Conservation (phyloP, 2,329 filamentous ascomycete genomes). For the Aspergillus glaucus region DNA sequence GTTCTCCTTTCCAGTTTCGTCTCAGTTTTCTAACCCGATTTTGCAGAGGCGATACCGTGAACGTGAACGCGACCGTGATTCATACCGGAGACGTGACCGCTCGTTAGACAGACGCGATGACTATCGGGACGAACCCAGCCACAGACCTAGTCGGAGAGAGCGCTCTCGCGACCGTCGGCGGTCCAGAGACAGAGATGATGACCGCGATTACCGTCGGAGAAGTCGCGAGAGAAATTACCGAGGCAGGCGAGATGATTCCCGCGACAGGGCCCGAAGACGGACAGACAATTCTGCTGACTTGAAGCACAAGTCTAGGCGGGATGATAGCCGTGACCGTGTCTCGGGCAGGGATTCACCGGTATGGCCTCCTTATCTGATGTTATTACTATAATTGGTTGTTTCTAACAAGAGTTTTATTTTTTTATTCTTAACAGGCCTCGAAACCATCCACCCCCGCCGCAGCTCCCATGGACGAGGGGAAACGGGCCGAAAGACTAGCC, state of each 20-base stretch:
- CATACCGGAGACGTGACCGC: slow-evolving; percentile 62
- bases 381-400: not conserved
- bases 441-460: slow-evolving; percentile 45
- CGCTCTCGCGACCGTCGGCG: slow-evolving; percentile 59
- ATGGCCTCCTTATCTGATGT: no score
- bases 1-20: not conserved
- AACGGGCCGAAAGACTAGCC: slow-evolving; percentile 72
- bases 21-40: not conserved
- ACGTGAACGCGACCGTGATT: slow-evolving; percentile 52
- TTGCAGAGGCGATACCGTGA: slow-evolving; percentile 48
- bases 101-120: slow-evolving; percentile 50
- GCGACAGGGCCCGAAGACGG: slow-evolving; percentile 57
- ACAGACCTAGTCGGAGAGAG: slow-evolving; percentile 57
- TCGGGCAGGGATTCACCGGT: slow-evolving; percentile 43
- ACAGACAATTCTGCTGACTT: slow-evolving; percentile 68
- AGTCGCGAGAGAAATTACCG: slow-evolving; percentile 66
- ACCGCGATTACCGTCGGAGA: slow-evolving; percentile 54
- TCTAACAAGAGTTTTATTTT: slow-evolving; percentile 1
- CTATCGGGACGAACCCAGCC: slow-evolving; percentile 54
- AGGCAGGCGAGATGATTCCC: slow-evolving; percentile 66
- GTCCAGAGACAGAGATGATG: slow-evolving; percentile 50
- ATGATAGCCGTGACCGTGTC: slow-evolving; percentile 55
- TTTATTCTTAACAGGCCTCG: slow-evolving; percentile 37
- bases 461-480: slow-evolving; percentile 62
- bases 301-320: slow-evolving; percentile 58